These are phyloP conservation scores for Strobilomyces echinocephalus DNA, from an alignment of 768 basidiomycete genomes.

Conservation along the genomic window DNA sequence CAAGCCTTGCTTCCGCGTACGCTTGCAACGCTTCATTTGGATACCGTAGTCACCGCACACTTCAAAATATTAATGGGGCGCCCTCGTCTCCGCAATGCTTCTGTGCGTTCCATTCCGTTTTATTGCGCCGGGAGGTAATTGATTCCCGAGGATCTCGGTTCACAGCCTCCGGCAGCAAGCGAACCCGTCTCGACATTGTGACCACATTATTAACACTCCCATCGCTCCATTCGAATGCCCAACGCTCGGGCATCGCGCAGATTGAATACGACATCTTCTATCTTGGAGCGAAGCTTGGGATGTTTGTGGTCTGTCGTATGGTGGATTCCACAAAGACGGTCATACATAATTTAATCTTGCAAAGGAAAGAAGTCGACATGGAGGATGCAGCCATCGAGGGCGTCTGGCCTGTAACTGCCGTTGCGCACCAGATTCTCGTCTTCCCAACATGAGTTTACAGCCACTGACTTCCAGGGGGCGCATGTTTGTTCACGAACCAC, in stretches of 20 bases:
- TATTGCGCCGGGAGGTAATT: background rate
- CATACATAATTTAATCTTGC: slow-evolving; percentile 29
- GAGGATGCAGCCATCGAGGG: slow-evolving; percentile 28
- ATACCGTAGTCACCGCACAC: slow-evolving; percentile 21
- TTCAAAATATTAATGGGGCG: background rate
- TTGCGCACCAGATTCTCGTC: slow-evolving; percentile 30
- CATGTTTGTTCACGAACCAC: background rate
- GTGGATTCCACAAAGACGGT: slow-evolving; percentile 15
- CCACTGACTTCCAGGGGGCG: background rate
- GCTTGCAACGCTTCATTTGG: slow-evolving; percentile 28
- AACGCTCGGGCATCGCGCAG: slow-evolving; percentile 3
- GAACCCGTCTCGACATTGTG: slow-evolving; percentile 25
- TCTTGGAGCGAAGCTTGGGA: slow-evolving; percentile 25
- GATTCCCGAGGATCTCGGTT: background rate
- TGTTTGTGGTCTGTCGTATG: slow-evolving; percentile 26
- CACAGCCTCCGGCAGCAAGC: slow-evolving; percentile 18
- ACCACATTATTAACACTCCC: slow-evolving; percentile 25
- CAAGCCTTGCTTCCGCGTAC: slow-evolving; percentile 31
- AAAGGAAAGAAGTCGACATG: slow-evolving; percentile 24
- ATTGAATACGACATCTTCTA: slow-evolving; percentile 30
- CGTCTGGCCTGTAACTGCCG: slow-evolving; percentile 29
- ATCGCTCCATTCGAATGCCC: slow-evolving; percentile 17
- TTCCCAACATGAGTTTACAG: slow-evolving; percentile 17
- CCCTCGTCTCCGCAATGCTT: slow-evolving; percentile 1
- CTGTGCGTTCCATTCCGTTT: slow-evolving; percentile 14